Conservation (phyloP, 176 grass and related monocot species). For the Poa annua region DNA sequence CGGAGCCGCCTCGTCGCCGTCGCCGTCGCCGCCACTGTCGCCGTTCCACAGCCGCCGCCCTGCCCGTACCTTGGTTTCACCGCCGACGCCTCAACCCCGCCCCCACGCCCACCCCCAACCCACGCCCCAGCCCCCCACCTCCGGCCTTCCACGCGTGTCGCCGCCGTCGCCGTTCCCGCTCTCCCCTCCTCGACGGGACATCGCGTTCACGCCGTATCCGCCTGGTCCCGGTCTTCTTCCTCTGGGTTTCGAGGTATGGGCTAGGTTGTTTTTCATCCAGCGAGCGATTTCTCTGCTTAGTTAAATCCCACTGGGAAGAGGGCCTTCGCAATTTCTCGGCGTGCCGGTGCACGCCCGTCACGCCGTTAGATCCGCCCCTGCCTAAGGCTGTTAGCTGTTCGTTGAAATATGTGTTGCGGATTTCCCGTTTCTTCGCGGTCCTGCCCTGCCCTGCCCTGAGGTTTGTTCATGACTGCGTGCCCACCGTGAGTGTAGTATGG, state of each 20-base stretch:
- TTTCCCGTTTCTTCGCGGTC: neutral
- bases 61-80: neutral
- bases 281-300: neutral
- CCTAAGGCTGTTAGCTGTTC: neutral
- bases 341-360: neutral
- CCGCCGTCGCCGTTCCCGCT: neutral
- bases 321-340: conserved; percentile 5
- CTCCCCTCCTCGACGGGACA: neutral
- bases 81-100: neutral
- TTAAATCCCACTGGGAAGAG: conserved; percentile 9
- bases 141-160: neutral
- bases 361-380: conserved; percentile 10
- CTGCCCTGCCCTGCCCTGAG: neutral
- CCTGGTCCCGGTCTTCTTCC: neutral
- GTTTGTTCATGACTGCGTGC: neutral
- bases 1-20: conserved; percentile 20
- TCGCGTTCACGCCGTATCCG: neutral
- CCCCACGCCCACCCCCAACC: neutral
- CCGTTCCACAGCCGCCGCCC: neutral
- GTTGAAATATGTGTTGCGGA: neutral
- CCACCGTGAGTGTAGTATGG: neutral
- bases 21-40: neutral
- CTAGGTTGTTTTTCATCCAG: conserved; percentile 5
- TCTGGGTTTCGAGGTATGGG: conserved; percentile 3
- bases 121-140: neutral